Percentiles rank a stretch among this genome's conserved stretches.
phyloP scores from a whole-genome alignment of 2,329 filamentous ascomycete genomes.

The Penicillium capsulatum region DNA sequence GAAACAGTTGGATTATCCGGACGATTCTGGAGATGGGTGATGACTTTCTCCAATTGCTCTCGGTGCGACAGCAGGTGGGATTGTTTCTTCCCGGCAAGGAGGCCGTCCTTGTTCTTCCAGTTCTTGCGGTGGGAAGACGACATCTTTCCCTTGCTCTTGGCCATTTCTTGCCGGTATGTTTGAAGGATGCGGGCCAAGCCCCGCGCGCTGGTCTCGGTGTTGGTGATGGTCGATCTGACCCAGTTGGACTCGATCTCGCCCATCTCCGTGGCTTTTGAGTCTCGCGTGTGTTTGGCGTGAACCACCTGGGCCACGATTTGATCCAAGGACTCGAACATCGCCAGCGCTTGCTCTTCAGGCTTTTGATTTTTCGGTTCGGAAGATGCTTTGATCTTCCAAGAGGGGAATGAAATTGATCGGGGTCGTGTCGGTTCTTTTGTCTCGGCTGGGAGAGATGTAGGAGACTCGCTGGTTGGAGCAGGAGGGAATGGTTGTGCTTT shows the following conservation, averaged over 20 bases:
- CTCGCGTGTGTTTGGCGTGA: conserved; percentile 8
- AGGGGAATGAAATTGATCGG: conserved; percentile 1
- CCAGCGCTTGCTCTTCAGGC: conserved; percentile 4
- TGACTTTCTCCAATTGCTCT: conserved; percentile 17
- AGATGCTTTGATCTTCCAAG: conserved; percentile 3
- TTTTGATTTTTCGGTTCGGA: conserved; percentile 14
- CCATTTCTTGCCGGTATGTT: conserved; percentile 18
- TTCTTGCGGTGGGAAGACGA: conserved; percentile 13
- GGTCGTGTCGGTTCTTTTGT: too few relatives aligned
- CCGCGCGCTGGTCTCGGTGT: conserved; percentile 32
- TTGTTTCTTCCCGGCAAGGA: conserved; percentile 14
- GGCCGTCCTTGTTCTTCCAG: conserved; percentile 20
- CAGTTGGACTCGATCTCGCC: conserved; percentile 23
- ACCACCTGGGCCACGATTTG: conserved; percentile 4
- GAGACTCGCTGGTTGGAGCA: too few relatives aligned
- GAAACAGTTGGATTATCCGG: background rate
- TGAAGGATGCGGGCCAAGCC: conserved; percentile 27
- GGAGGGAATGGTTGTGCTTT: too few relatives aligned
- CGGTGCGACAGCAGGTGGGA: conserved; percentile 16
- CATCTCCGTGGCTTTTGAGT: conserved; percentile 6
- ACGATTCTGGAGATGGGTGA: conserved; percentile 12
- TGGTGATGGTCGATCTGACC: conserved; percentile 27
- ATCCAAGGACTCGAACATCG: background rate
- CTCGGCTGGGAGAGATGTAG: too few relatives aligned
- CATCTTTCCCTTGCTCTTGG: conserved; percentile 13